Evolutionary conservation across 192 early-diverging fungal species (phyloP), one percentile per base, ranked within the genome.

Genomic region (Chytriomyces sp.): DNA sequence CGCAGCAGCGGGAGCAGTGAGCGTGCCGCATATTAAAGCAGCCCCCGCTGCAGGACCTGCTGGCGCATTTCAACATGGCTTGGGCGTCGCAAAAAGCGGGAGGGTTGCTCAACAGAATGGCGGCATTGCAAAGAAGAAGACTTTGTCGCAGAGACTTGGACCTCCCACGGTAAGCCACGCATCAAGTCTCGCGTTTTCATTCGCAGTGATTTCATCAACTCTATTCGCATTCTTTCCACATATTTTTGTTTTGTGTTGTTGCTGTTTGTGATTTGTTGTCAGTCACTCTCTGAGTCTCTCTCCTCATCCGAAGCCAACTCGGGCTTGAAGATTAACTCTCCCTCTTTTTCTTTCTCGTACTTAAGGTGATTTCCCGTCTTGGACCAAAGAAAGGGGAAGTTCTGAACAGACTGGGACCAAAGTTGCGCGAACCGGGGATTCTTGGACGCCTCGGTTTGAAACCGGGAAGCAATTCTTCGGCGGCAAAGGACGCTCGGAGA

Each of bases 321-420:
- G 46, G 5, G 0, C 44, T 43, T 44, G 50, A 71, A 71, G 62
- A 20, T 64, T 64, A 28, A 28, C 26, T 64, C 16, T n/a, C 28
- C 26, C 18, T 64, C 10, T 64, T 23, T 28, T 11, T 64, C 11
- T 64, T 16, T 26, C 16, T 26, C 8, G 5, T 62, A 43, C 23
- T 13, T 13, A 13, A 73, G 71, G 71, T 73, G 16, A 9, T 73
- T 45, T 7, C 60, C 8, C 16, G 71, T 13, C 59, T 73, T 6
- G 71, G 71, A 45, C 71, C 71, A 45, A 73, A 73, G 60, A 73
- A 73, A 46, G 71, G 62, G 7, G 71, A 73, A 28, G 10, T 73
- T 20, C 43, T 73, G 59, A 44, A 9, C 7, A 7, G 71, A 43
- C 43, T 73, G 71, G 71, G 71, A 10, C 71, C 71, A 18, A 73